Conservation (phyloP, 176 grass and related monocot genomes). For the Hsuehochloa calcarea region DNA sequence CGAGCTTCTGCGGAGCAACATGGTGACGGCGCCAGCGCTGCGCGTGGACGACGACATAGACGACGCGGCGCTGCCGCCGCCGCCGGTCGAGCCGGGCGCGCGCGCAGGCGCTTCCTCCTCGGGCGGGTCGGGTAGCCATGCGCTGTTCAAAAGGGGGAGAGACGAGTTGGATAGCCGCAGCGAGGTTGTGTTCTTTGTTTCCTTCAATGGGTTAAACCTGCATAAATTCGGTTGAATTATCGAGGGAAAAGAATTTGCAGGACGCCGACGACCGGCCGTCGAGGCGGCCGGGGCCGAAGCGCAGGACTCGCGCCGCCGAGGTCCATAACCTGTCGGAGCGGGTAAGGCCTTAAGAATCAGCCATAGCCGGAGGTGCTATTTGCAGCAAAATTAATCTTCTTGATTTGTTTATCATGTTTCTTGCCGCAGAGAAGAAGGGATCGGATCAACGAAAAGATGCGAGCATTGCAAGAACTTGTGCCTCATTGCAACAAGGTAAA, state of each 20-base stretch:
- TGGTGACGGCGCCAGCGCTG: constrained; percentile 2
- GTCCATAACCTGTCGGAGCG: constrained; percentile 89
- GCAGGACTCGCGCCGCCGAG: constrained; percentile 76
- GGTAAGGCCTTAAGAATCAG: constrained; percentile 40
- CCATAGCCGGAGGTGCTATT: neutral
- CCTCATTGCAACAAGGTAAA: constrained; percentile 86
- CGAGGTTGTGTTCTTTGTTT: constrained; percentile 46
- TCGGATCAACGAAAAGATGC: constrained; percentile 93
- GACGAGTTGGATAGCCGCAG: constrained; percentile 46
- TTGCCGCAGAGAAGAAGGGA: constrained; percentile 77
- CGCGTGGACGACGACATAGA: constrained; percentile 22
- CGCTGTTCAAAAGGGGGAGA: constrained; percentile 40
- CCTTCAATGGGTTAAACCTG: neutral
- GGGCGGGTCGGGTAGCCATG: constrained; percentile 45
- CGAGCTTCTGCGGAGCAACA: constrained; percentile 62
- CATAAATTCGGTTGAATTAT: constrained; percentile 14
- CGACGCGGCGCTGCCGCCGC: neutral
- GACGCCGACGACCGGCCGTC: constrained; percentile 45
- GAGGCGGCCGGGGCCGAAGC: constrained; percentile 43
- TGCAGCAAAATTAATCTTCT: neutral
- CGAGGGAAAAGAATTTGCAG: constrained; percentile 34
- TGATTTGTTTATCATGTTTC: neutral
- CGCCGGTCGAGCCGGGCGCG: neutral
- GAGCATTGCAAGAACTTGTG: constrained; percentile 80
- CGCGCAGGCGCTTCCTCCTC: constrained; percentile 52